These are phyloP conservation scores for Chamaecyparis obtusa DNA, from an alignment of 75 land plant genomes.

Conservation along the genomic window DNA sequence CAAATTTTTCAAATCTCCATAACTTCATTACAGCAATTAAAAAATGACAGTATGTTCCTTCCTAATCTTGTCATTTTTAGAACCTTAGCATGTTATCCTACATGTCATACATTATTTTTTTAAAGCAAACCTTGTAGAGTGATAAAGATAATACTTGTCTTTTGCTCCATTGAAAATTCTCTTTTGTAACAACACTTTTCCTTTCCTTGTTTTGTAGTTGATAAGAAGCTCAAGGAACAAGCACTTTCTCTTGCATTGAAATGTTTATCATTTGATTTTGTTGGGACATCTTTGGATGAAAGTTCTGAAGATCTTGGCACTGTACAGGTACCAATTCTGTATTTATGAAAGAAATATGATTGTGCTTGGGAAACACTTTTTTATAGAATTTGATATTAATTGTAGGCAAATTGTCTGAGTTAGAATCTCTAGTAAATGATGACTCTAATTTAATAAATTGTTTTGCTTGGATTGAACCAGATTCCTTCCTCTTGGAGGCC, in stretches of 20 bases:
- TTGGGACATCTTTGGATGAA: slow-evolving; percentile 91
- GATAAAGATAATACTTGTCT: background rate
- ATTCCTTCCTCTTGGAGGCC: slow-evolving; percentile 85
- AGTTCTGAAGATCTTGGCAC: slow-evolving; percentile 97
- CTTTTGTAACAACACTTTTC: background rate
- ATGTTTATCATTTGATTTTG: slow-evolving; percentile 92
- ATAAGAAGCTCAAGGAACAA: slow-evolving; percentile 50
- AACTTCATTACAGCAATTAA: slow-evolving; percentile 75
- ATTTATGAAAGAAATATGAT: background rate
- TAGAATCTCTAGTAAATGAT: background rate
- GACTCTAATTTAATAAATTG: slow-evolving; percentile 10
- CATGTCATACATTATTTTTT: background rate
- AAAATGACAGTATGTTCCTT: slow-evolving; percentile 57
- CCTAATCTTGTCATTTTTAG: background rate
- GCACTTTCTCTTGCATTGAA: slow-evolving; percentile 73
- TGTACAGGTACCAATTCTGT: slow-evolving; percentile 55
- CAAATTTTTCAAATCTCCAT: slow-evolving; percentile 93
- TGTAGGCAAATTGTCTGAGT: background rate
- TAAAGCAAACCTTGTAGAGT: background rate
- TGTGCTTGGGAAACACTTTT: background rate
- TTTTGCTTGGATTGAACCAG: slow-evolving; percentile 27
- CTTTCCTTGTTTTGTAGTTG: slow-evolving; percentile 33
- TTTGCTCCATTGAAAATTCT: background rate
- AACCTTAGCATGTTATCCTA: background rate
- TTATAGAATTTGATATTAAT: background rate